phyloP scores from a whole-genome alignment of 2,329 filamentous ascomycete species.

The Monosporascus sp. region DNA sequence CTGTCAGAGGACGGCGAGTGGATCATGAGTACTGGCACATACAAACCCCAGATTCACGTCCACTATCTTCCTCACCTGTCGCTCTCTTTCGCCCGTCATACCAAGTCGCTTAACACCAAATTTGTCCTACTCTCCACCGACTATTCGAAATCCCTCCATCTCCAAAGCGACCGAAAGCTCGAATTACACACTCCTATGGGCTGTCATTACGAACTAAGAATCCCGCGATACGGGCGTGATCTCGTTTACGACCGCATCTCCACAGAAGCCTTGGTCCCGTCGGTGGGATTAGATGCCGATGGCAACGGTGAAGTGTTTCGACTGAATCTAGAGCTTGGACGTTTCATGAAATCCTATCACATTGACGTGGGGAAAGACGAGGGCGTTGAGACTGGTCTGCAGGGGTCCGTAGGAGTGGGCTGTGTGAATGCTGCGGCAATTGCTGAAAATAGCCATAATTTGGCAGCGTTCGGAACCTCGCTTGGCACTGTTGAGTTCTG shows the following conservation, averaged over 20 bases:
- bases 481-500: constrained; percentile 96
- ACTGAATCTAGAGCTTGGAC: constrained; percentile 82
- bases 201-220: constrained; percentile 80
- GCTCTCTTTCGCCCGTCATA: constrained; percentile 90
- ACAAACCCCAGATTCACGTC: constrained; percentile 80
- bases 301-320: constrained; percentile 89
- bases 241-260: constrained; percentile 76
- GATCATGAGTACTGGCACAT: constrained; percentile 88
- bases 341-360: constrained; percentile 93
- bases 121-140: constrained; percentile 85
- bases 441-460: constrained; percentile 82
- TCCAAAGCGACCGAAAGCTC: constrained; percentile 84
- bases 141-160: constrained; percentile 89
- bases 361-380: constrained; percentile 86
- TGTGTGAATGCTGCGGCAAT: constrained; percentile 83
- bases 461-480: constrained; percentile 89
- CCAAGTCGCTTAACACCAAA: constrained; percentile 82
- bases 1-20: constrained; percentile 94
- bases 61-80: constrained; percentile 91
- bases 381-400: constrained; percentile 64
- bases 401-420: constrained; percentile 80
- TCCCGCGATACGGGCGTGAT: constrained; percentile 89
- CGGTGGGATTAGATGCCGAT: constrained; percentile 80
- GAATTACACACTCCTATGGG: constrained; percentile 62
- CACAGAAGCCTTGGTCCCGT: constrained; percentile 79